These are phyloP conservation scores for Raffaelea albimanens DNA, from an alignment of 2,329 filamentous ascomycete species.

Conservation along the genomic window DNA sequence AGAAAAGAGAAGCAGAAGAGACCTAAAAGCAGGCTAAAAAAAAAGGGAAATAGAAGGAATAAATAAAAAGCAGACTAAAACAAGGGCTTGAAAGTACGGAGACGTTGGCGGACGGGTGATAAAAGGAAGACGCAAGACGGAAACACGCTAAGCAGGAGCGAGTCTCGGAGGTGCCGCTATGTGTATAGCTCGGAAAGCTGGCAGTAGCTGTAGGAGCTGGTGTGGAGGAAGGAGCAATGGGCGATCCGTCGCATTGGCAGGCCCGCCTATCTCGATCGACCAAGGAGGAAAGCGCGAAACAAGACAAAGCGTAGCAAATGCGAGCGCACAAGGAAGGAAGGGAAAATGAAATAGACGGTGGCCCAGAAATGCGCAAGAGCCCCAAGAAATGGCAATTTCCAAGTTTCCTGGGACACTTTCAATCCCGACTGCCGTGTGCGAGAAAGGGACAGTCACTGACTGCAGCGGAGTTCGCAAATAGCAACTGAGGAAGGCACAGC, in stretches of 20 bases:
- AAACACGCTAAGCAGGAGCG: constrained; percentile 9
- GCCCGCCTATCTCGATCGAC: no score
- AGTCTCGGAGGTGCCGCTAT: constrained; percentile 9
- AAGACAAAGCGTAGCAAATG: background rate
- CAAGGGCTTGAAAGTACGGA: background rate
- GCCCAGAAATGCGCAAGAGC: no score
- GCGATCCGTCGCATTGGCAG: background rate
- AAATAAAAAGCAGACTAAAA: background rate
- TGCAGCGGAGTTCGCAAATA: no score
- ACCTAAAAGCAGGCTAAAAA: constrained; percentile 1
- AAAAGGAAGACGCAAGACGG: constrained; percentile 8
- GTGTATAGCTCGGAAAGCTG: background rate
- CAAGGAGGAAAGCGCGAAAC: background rate
- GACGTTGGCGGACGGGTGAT: constrained; percentile 4
- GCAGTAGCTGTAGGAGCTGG: constrained; percentile 2
- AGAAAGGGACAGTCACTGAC: no score
- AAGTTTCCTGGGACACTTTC: no score
- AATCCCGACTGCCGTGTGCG: no score
- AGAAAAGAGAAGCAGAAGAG: background rate
- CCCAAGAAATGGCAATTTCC: background rate
- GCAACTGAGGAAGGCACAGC: no score
- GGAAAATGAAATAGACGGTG: no score
- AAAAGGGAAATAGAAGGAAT: constrained; percentile 1
- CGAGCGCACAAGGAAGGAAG: background rate
- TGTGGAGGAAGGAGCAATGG: background rate